Conservation (phyloP, 495 filamentous ascomycete species). For the Aspergillus ellipticus region DNA sequence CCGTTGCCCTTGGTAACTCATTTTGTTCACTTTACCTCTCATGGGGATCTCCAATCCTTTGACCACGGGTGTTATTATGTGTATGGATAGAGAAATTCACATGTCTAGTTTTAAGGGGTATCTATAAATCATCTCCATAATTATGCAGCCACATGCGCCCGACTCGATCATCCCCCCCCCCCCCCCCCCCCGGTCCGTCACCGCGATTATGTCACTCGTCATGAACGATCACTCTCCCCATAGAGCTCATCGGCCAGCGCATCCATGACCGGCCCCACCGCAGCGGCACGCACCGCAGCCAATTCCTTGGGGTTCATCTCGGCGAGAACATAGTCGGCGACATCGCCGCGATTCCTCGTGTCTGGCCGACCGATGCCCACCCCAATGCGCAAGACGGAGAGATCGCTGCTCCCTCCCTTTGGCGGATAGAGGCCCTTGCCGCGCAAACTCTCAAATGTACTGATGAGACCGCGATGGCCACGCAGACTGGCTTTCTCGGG, state of each 20-base stretch:
- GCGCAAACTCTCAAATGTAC: conserved; percentile 49
- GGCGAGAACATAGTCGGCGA: conserved; percentile 65
- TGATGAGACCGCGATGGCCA: conserved; percentile 81
- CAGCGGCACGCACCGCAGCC: conserved; percentile 46
- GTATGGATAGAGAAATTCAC: neutral
- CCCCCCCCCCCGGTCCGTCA: no score
- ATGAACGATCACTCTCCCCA: conserved; percentile 18
- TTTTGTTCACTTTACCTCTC: neutral
- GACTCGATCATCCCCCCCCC: neutral
- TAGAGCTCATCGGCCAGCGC: conserved; percentile 46
- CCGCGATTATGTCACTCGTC: no score
- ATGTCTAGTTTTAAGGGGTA: neutral
- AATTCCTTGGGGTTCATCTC: conserved; percentile 54
- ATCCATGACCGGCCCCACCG: conserved; percentile 46
- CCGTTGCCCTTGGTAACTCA: neutral
- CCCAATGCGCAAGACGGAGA: conserved; percentile 53
- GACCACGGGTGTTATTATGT: no score
- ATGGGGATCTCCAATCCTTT: neutral
- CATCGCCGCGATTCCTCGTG: conserved; percentile 51
- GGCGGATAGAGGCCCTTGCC: conserved; percentile 29
- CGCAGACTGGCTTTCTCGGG: conserved; percentile 49
- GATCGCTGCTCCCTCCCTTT: conserved; percentile 3
- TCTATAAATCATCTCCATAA: neutral
- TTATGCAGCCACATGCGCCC: neutral
- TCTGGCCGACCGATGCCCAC: conserved; percentile 71